Percentiles rank a stretch among this genome's conserved stretches.
Conservation (phyloP, 2,329 filamentous ascomycete genomes). For the Thelonectria blattea region DNA sequence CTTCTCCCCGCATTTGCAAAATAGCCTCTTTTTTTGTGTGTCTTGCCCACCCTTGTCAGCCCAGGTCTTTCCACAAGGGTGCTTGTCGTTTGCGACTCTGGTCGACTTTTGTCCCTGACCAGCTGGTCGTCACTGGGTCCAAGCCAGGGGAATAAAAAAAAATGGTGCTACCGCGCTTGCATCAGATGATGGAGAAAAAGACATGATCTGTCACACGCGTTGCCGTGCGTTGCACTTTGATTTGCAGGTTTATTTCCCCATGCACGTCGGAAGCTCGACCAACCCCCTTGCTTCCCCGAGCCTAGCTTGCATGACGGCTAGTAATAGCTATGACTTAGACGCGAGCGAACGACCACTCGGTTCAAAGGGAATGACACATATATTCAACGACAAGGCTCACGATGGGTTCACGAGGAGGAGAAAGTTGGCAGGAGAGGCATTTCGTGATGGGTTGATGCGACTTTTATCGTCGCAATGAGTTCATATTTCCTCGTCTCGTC, state of each 20-base stretch:
- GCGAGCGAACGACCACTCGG: not conserved
- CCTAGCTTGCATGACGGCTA: constrained; percentile 1
- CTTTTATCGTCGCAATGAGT: not conserved
- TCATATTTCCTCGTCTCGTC: not conserved
- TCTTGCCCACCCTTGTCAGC: not conserved
- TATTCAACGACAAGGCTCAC: not conserved
- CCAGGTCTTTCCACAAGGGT: too few relatives aligned
- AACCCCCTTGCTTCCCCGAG: not conserved
- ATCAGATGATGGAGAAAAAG: constrained; percentile 11
- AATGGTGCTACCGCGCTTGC: constrained; percentile 7
- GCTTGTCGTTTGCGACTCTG: not conserved
- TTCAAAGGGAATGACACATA: not conserved
- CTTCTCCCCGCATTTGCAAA: not conserved
- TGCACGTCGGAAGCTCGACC: constrained; percentile 3
- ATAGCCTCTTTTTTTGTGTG: not conserved
- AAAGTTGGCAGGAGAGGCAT: not conserved
- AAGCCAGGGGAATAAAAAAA: not conserved
- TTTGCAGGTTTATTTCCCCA: not conserved
- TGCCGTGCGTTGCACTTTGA: not conserved
- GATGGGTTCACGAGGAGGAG: not conserved
- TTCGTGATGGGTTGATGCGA: not conserved
- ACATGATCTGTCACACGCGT: constrained; percentile 17
- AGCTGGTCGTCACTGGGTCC: too few relatives aligned
- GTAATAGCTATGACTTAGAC: constrained; percentile 7
- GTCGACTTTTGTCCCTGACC: not conserved